Conservation (phyloP, 2,329 filamentous ascomycete species). For the Venturia pyrina region DNA sequence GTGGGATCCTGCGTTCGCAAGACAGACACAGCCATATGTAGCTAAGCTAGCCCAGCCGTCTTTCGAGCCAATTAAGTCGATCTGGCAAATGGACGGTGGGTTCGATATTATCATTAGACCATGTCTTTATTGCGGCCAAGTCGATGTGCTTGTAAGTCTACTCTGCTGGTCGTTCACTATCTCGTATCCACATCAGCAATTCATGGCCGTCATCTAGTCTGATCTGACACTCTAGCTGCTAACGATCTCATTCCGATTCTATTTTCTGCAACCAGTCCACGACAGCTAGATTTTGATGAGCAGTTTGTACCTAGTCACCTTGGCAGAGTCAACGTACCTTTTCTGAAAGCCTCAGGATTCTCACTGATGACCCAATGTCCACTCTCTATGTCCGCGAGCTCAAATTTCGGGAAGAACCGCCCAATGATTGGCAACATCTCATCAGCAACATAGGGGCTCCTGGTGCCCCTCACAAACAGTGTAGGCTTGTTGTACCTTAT, state of each 20-base stretch:
- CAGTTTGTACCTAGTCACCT: background rate
- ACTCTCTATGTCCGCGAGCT: slow-evolving; percentile 61
- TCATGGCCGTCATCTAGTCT: background rate
- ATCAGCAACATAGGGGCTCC: slow-evolving; percentile 70
- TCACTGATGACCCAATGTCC: slow-evolving; percentile 91
- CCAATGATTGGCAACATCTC: slow-evolving; percentile 71
- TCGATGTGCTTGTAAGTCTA: background rate
- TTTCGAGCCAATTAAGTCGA: too few species aligned
- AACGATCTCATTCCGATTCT: slow-evolving; percentile 21
- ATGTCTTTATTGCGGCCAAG: background rate
- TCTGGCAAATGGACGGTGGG: too few species aligned
- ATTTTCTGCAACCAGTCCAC: slow-evolving; percentile 53
- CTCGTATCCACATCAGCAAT: background rate
- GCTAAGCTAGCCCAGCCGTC: too few species aligned
- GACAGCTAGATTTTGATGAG: slow-evolving; percentile 39
- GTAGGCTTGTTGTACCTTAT: slow-evolving; percentile 65
- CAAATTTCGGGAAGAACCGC: slow-evolving; percentile 70
- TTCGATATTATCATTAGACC: background rate
- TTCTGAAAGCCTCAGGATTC: slow-evolving; percentile 67
- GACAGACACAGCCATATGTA: too few species aligned
- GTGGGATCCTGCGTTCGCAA: too few species aligned
- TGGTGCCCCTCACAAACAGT: slow-evolving; percentile 68
- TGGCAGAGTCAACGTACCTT: slow-evolving; percentile 44
- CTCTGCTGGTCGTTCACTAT: background rate
- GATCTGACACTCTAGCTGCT: background rate